phyloP scores from a whole-genome alignment of 441 rosid species.

The Erodium moschatum region DNA sequence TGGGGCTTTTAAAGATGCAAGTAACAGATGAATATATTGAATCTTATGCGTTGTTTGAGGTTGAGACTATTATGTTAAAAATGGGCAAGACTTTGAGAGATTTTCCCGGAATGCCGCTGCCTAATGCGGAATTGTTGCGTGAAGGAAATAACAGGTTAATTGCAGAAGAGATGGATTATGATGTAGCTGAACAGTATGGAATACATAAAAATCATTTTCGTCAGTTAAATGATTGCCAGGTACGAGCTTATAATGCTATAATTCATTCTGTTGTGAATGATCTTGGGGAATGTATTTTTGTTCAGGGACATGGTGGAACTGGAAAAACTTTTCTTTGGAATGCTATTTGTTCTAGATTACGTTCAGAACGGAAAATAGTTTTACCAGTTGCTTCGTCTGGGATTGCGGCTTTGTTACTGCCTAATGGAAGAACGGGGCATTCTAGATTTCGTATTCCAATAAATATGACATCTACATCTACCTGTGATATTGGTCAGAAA shows the following conservation, averaged over 20 bases:
- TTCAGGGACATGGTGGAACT: slow-evolving; percentile 9
- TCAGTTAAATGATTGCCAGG: neutral
- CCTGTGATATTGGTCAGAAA: neutral
- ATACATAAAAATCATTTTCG: too few species aligned
- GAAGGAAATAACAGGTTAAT: too few species aligned
- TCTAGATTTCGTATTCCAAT: slow-evolving; percentile 4
- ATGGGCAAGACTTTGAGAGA: neutral
- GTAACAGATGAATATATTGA: neutral
- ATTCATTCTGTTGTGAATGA: neutral
- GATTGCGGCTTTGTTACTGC: neutral
- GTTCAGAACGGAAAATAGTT: neutral
- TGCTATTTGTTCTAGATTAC: neutral
- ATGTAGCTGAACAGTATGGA: too few species aligned
- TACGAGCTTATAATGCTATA: neutral
- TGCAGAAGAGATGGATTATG: too few species aligned
- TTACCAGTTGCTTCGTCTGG: slow-evolving; percentile 9
- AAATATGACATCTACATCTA: neutral
- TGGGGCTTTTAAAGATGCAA: too few species aligned
- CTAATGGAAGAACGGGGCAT: slow-evolving; percentile 9
- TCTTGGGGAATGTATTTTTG: neutral
- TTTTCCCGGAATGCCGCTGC: too few species aligned
- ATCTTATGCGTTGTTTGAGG: neutral
- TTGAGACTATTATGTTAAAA: neutral
- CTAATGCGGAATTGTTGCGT: too few species aligned
- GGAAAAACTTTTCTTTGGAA: slow-evolving; percentile 4